phyloP scores from a whole-genome alignment of 306 rosid genomes.

The Fragaria vesca region DNA sequence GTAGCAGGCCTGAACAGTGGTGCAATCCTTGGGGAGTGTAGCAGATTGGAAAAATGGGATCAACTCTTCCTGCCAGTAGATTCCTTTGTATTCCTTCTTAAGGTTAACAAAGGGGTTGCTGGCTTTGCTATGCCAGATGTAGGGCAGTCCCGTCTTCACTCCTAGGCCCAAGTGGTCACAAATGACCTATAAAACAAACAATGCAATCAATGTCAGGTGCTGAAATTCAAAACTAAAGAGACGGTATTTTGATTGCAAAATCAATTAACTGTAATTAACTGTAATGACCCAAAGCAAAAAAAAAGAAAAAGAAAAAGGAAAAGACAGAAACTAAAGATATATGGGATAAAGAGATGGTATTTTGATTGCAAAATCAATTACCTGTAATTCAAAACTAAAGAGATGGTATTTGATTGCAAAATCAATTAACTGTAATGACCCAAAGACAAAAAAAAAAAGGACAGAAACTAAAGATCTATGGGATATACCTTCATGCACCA shows the following conservation, averaged over 20 bases:
- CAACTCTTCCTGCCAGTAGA: conserved; percentile 84
- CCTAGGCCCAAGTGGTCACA: conserved; percentile 80
- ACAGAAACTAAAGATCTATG: neutral
- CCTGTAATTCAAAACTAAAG: neutral
- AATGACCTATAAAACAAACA: conserved; percentile 50
- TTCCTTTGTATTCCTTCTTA: conserved; percentile 82
- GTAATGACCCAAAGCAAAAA: neutral
- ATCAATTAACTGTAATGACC: too few species aligned
- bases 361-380: too few species aligned
- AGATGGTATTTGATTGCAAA: neutral
- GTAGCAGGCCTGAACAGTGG: conserved; percentile 69
- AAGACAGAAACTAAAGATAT: neutral
- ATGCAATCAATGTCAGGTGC: conserved; percentile 5
- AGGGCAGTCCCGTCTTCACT: conserved; percentile 86
- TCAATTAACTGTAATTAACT: neutral
- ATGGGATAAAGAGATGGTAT: neutral
- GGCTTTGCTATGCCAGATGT: conserved; percentile 91
- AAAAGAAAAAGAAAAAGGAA: neutral
- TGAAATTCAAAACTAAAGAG: neutral
- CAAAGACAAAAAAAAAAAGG: neutral
- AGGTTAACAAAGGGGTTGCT: conserved; percentile 86
- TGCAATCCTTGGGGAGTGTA: conserved; percentile 65
- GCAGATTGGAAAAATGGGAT: conserved; percentile 77
- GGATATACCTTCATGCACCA: conserved; percentile 75
- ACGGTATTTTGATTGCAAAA: neutral